Evolutionary conservation across 2,329 filamentous ascomycete species (phyloP).

Genomic region (Penicillium sclerotiorum): DNA sequence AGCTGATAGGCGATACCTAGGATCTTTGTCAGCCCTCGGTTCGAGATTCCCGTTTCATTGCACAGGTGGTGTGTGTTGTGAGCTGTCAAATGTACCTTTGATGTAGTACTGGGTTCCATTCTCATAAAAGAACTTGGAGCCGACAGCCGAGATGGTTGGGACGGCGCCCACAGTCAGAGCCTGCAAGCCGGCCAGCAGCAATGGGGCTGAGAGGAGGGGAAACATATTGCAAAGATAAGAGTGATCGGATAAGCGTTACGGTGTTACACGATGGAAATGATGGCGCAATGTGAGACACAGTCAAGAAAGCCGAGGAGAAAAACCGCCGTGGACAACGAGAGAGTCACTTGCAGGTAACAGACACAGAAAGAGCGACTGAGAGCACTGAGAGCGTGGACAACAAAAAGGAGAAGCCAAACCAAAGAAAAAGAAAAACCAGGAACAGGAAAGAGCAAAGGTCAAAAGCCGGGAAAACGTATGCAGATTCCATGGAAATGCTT

Average conservation of each 20-base stretch:
- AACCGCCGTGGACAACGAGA: slow-evolving; percentile 13
- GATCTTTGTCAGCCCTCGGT: slow-evolving; percentile 14
- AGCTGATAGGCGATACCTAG: slow-evolving; percentile 74
- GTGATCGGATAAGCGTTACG: neutral
- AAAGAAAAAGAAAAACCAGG: too few species aligned
- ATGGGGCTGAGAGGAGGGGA: slow-evolving; percentile 21
- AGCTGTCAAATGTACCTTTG: too few species aligned
- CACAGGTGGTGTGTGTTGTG: too few species aligned
- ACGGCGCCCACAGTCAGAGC: slow-evolving; percentile 44
- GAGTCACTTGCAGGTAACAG: slow-evolving; percentile 3
- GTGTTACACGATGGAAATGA: neutral
- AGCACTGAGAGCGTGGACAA: too few species aligned
- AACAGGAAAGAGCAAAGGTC: slow-evolving; percentile 2
- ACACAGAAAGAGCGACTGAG: slow-evolving; percentile 10
- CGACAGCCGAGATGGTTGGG: slow-evolving; percentile 62
- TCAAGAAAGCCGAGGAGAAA: neutral
- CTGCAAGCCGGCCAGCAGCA: slow-evolving; percentile 33
- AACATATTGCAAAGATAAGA: slow-evolving; percentile 22
- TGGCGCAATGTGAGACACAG: neutral
- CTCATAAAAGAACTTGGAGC: slow-evolving; percentile 82
- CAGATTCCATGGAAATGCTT: slow-evolving; percentile 5
- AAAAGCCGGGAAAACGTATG: neutral
- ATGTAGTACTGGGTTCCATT: slow-evolving; percentile 82
- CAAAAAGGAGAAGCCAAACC: too few species aligned
- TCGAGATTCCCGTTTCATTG: neutral